These are phyloP conservation scores for Colletotrichum filicis DNA, from an alignment of 2,329 filamentous ascomycete genomes.

Conservation along the genomic window DNA sequence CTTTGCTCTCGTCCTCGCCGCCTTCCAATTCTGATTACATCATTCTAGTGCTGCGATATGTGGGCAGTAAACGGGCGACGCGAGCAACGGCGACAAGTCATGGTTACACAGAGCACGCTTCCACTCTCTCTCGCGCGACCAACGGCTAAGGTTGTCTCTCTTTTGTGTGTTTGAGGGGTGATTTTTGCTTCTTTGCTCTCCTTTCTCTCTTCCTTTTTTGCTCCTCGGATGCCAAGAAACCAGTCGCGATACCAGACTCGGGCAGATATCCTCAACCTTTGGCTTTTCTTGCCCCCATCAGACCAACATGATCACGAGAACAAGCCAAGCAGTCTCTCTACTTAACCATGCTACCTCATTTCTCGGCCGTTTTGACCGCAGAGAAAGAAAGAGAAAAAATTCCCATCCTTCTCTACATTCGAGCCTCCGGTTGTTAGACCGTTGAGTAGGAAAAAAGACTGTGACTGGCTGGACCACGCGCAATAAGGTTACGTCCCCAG, in stretches of 20 bases:
- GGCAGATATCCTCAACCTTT: background rate
- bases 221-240: background rate
- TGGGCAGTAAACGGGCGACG: background rate
- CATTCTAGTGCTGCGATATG: slow-evolving; percentile 4
- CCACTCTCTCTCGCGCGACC: background rate
- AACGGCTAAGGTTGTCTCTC: background rate
- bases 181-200: background rate
- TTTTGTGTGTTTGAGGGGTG: background rate
- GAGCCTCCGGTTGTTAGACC: slow-evolving; percentile 8
- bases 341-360: too few relatives aligned
- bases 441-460: background rate
- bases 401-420: background rate
- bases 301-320: background rate
- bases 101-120: slow-evolving; percentile 1
- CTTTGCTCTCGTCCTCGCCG: slow-evolving; percentile 1
- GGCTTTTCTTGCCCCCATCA: background rate
- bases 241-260: background rate
- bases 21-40: slow-evolving; percentile 19
- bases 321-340: background rate
- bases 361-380: background rate
- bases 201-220: background rate
- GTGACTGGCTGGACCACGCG: slow-evolving; percentile 16
- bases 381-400: too few relatives aligned
- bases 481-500: slow-evolving; percentile 33
- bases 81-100: background rate